Conservation (phyloP, 352 stramenopile genomes). For the Globisporangium abappressorium region DNA sequence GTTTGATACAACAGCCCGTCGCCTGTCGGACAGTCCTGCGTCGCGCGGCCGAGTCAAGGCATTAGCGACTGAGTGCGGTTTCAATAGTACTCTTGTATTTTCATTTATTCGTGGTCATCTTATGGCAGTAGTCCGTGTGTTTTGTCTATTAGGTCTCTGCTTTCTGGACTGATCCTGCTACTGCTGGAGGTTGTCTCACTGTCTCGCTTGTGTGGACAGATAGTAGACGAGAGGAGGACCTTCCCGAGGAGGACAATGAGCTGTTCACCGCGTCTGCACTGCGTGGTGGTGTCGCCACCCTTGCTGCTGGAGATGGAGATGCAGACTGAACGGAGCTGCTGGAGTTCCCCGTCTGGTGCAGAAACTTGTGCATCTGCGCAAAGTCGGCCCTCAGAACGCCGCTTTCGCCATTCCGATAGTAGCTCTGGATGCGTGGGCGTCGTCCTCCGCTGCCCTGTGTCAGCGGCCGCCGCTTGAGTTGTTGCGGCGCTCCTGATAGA, state of each 20-base stretch:
- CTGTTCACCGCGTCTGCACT: background rate
- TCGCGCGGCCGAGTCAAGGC: too few relatives aligned
- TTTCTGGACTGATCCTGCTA: background rate
- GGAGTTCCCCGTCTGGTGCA: constrained; percentile 42
- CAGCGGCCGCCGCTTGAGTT: constrained; percentile 36
- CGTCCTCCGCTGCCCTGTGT: constrained; percentile 39
- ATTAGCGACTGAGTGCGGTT: background rate
- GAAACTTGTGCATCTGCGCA: constrained; percentile 67
- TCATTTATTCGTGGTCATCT: background rate
- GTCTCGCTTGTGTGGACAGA: constrained; percentile 13
- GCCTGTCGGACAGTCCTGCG: too few relatives aligned
- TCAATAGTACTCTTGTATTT: constrained; percentile 5
- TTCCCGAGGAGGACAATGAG: background rate
- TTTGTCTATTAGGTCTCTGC: background rate
- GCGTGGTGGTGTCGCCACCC: background rate
- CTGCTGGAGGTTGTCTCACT: background rate
- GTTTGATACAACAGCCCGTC: background rate
- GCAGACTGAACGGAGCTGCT: background rate
- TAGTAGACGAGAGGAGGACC: background rate
- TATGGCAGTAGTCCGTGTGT: background rate
- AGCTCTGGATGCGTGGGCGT: constrained; percentile 31
- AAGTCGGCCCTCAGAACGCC: constrained; percentile 36
- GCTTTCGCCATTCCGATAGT: constrained; percentile 20
- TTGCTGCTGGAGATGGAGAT: background rate
- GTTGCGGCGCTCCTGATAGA: background rate